Base-by-base conservation (phyloP, 805 yeast genomes). In the Sugiyamaella lignohabitans region DNA sequence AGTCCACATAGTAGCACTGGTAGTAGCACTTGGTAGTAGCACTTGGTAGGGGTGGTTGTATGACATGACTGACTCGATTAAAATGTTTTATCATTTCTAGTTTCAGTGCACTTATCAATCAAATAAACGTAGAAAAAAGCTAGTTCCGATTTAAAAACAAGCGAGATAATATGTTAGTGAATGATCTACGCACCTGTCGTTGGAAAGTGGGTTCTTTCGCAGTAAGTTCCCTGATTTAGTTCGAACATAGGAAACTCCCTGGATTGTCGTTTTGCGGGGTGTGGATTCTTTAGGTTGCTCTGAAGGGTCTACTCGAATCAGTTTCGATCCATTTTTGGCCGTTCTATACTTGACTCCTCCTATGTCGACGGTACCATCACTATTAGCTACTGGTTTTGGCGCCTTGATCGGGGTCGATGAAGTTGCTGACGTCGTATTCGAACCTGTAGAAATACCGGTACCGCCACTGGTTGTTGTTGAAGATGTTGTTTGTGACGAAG, bases 231-330 rank as follows among this genome's bases (percentile, higher is more conserved):
- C 58, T 18, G 49, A 56, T 36, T 53, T 56, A 14, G 55, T 52
- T 20, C 64, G 51, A 3, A 58, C 39, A 43, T 50, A 60, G 1
- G 53, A 43, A 11, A 53, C 51, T 16, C 63, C 64, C 16, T 53
- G 55, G n/a, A 55, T 49, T 10, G 47, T 44, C 1, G 57, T 53
- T 45, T 53, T 55, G 44, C 46, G 49, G 1, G 61, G 63, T 22
- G 56, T 49, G 3, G 38, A 45, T 8, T 34, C 42, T 5, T 8
- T 35, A 5, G 17, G 6, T 14, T 5, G 10, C 6, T n/a, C 21
- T 5, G 38, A 35, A 8, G 30, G 39, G 19, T 45, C 47, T 16
- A 47, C 35, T 19, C 58, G 43, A 3, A 55, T 44, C n/a, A 60
- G 50, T 46, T 59, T 59, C 38, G 54, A 52, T 10, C 61, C 64